Evolutionary conservation across 352 stramenopile genomes (phyloP), one percentile per base, ranked within the genome.

Genomic region (Globisporangium mamillatum): DNA sequence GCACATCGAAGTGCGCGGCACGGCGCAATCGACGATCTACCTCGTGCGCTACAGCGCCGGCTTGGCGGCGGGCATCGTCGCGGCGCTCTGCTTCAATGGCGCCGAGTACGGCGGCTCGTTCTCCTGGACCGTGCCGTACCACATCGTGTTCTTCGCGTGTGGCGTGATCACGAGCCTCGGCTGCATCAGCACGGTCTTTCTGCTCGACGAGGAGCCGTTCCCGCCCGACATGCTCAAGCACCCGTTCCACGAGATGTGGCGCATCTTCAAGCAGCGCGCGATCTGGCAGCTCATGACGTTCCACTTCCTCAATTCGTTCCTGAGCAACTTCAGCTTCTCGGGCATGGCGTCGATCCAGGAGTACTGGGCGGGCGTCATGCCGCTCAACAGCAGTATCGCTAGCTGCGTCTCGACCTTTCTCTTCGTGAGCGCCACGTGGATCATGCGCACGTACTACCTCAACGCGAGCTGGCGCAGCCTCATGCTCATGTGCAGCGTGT

Each of bases 241-340:
- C 22, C 84, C 88, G 46, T 73, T 84, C 32, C 67, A 57, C 18
- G 76, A 91, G 61, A 85, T 93, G 74, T 92, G 81, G 81, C 75
- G 78, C 41, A 86, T 92, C 56, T 69, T 94, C 34, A 76, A 93
- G 73, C 77, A 88, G 50, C 80, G 83, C 60, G 84, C 82, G 9
- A 85, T 93, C 65, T 91, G 80, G 79, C 79, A 90, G 68, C 66
- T 90, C 29, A 82, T 90, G 64, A 74, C 78, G 16, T 91, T 88
- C 71, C 77, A 87, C 60, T 88, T 89, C 46, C 76, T 88, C 66
- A 85, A 89, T 46, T 80, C 78, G 52, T 83, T 93, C 71, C 80
- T 92, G 52, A 80, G 70, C 66, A 80, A 70, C 58, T 76, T 89
- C 57, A 75, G 75, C 48, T 84, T 90, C 58, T 82, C 81, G 1